Conservation (phyloP, 371 early-diverging fungal genomes). For the Haplosporangium sp. region DNA sequence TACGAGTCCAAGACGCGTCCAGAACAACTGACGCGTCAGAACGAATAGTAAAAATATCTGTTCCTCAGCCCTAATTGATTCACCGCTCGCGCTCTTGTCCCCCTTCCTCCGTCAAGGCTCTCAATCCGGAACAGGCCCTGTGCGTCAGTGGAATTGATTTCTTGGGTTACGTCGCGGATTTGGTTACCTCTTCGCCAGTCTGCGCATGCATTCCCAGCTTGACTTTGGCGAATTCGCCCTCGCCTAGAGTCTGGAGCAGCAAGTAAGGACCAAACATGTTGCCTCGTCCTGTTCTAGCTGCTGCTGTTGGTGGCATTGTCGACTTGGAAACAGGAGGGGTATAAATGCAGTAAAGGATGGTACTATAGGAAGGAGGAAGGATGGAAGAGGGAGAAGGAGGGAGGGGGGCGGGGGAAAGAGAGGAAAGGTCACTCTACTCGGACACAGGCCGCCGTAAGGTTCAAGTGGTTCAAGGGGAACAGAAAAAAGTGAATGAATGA, state of each 20-base stretch:
- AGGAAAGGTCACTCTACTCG: slow-evolving; percentile 1
- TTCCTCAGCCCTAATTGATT: too few relatives aligned
- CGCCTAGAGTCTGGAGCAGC: slow-evolving; percentile 95
- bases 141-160: neutral
- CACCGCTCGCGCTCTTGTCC: neutral
- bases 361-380: neutral
- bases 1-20: too few relatives aligned
- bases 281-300: slow-evolving; percentile 35
- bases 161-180: neutral
- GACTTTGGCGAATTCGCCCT: slow-evolving; percentile 84
- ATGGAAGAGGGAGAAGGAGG: neutral
- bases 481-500: neutral
- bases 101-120: neutral
- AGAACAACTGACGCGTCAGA: too few relatives aligned
- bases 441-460: neutral
- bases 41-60: too few relatives aligned
- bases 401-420: neutral
- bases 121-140: neutral
- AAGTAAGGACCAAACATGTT: slow-evolving; percentile 94
- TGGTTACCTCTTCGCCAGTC: neutral
- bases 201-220: neutral
- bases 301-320: slow-evolving; percentile 35
- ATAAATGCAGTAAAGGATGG: neutral
- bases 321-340: neutral
- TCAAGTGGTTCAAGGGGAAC: slow-evolving; percentile 1